Percentiles rank a stretch among this genome's conserved stretches.
Conservation (phyloP, 2,329 filamentous ascomycete genomes). For the Ophiosphaerella narmari region DNA sequence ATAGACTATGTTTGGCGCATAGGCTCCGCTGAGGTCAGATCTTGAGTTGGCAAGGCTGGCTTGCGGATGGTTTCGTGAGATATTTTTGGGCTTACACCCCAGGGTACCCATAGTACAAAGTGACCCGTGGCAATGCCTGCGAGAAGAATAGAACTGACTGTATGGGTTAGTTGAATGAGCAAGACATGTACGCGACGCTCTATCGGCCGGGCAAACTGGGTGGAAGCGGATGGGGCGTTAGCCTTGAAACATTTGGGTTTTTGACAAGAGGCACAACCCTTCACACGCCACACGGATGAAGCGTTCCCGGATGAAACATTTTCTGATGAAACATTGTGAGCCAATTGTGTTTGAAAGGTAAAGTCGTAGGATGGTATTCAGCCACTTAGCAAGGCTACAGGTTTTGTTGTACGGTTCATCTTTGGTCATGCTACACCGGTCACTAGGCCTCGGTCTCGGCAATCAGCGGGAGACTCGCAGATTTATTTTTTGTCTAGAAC, state of each 20-base stretch:
- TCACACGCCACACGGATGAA: no score
- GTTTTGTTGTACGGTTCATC: constrained; percentile 6
- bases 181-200: background rate
- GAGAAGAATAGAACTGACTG: background rate
- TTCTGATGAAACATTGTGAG: no score
- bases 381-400: background rate
- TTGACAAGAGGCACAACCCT: no score
- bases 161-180: background rate
- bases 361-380: no score
- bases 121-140: no score
- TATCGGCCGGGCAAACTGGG: background rate
- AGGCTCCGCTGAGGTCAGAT: constrained; percentile 3
- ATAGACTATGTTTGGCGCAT: background rate
- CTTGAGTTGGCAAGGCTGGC: background rate
- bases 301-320: no score
- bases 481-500: constrained; percentile 22
- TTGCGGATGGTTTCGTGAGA: background rate
- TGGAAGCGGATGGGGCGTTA: background rate
- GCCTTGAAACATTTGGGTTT: background rate
- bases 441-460: no score
- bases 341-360: no score
- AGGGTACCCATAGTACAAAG: no score
- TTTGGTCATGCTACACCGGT: background rate
- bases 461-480: background rate
- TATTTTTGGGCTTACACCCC: no score